Percentiles rank a stretch among this genome's conserved stretches.
Conservation (phyloP, 2,329 filamentous ascomycete species). For the Cladosporium sp. region DNA sequence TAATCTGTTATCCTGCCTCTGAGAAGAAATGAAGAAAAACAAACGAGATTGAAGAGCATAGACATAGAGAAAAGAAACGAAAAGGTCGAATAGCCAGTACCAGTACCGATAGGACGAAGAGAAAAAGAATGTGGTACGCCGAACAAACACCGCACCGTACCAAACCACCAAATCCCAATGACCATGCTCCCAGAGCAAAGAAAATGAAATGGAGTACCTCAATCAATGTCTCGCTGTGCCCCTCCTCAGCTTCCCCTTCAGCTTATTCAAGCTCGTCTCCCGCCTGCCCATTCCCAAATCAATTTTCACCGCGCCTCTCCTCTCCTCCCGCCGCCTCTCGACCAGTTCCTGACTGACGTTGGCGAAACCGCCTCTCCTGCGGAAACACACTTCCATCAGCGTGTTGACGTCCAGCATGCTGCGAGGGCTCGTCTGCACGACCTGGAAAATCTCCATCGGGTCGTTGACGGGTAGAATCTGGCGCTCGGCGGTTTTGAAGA, state of each 20-base stretch:
- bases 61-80: background rate
- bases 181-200: background rate
- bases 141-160: background rate
- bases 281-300: conserved; percentile 11
- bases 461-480: conserved; percentile 79
- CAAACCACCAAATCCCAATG: background rate
- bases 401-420: conserved; percentile 77
- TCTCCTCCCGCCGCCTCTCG: conserved; percentile 71
- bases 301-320: conserved; percentile 39
- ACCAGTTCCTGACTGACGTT: conserved; percentile 80
- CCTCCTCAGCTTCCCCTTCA: conserved; percentile 17
- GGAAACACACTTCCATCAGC: conserved; percentile 80
- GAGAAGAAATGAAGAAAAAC: background rate
- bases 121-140: background rate
- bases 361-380: conserved; percentile 66
- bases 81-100: background rate
- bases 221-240: conserved; percentile 2
- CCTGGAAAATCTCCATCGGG: conserved; percentile 93
- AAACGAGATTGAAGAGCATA: background rate
- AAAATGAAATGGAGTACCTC: background rate
- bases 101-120: background rate
- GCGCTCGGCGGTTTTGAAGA: conserved; percentile 83
- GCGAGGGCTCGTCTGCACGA: conserved; percentile 84
- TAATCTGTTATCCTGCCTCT: background rate
- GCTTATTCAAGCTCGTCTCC: conserved; percentile 9